These are phyloP conservation scores for Kwoniella newhampshirensis DNA, from an alignment of 768 basidiomycete genomes.

Conservation along the genomic window DNA sequence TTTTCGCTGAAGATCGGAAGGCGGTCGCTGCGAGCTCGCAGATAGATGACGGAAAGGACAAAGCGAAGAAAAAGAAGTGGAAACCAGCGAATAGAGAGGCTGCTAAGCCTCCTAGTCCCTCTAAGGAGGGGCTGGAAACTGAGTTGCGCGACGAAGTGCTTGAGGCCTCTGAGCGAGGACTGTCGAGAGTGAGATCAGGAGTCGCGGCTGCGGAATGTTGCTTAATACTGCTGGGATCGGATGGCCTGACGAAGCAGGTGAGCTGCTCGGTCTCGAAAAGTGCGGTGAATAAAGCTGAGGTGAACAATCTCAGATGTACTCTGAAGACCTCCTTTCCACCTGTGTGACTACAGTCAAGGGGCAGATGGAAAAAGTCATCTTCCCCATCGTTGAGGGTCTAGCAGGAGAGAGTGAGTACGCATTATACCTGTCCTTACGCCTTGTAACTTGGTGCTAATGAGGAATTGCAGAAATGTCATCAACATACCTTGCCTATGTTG, in stretches of 20 bases:
- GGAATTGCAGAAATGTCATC: constrained; percentile 34
- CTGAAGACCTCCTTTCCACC: constrained; percentile 83
- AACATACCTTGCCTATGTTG: constrained; percentile 27
- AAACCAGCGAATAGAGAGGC: constrained; percentile 30
- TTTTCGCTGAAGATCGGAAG: constrained; percentile 62
- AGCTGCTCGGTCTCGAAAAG: too few species aligned
- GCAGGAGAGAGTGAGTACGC: constrained; percentile 38
- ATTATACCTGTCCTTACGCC: neutral
- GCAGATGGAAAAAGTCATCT: constrained; percentile 73
- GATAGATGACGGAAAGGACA: constrained; percentile 20
- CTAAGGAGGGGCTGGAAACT: constrained; percentile 24
- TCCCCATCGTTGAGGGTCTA: constrained; percentile 76
- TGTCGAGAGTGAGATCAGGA: constrained; percentile 63
- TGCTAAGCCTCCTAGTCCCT: neutral
- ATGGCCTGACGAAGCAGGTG: constrained; percentile 83
- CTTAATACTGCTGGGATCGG: constrained; percentile 72
- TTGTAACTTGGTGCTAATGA: neutral
- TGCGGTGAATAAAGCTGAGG: constrained; percentile 7
- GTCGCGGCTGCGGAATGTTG: constrained; percentile 82
- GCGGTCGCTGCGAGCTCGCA: constrained; percentile 26
- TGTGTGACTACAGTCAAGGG: constrained; percentile 77
- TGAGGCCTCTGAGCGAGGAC: constrained; percentile 56
- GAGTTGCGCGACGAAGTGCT: constrained; percentile 46
- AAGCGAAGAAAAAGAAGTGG: constrained; percentile 57
- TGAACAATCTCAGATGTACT: constrained; percentile 67